Evolutionary conservation across 306 rosid genomes (phyloP).

Genomic region (Vigna nakashimae): DNA sequence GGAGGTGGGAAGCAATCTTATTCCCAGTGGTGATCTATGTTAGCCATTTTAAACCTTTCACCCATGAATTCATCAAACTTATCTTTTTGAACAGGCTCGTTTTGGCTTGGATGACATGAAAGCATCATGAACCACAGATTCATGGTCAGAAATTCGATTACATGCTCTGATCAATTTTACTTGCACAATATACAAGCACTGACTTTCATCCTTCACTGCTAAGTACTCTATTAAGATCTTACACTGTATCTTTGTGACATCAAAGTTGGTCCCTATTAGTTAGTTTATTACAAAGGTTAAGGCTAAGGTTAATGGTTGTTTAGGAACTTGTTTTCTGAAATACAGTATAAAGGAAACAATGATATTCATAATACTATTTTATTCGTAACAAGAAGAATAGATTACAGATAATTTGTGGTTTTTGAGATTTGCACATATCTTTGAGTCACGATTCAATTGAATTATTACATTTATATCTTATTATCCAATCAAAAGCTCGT

Average conservation of each 20-base stretch:
- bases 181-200: conserved; percentile 23
- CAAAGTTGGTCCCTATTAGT: conserved; percentile 8
- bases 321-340: too few species aligned
- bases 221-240: conserved; percentile 1
- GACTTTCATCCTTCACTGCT: conserved; percentile 13
- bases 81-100: conserved; percentile 65
- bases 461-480: too few species aligned
- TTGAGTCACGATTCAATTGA: too few species aligned
- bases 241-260: background rate
- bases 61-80: background rate
- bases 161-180: background rate
- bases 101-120: conserved; percentile 89
- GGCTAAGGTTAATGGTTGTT: background rate
- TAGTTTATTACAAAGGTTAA: conserved; percentile 9
- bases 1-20: too few species aligned
- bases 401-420: too few species aligned
- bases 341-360: background rate
- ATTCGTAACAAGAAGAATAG: too few species aligned
- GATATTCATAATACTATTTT: background rate
- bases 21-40: too few species aligned
- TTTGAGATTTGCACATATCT: too few species aligned
- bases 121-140: conserved; percentile 56
- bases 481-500: too few species aligned
- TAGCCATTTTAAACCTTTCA: background rate
- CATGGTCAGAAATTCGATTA: conserved; percentile 31